Evolutionary conservation across 1,284 basidiomycete species (phyloP).

Genomic region (Psilocybe mexicana): DNA sequence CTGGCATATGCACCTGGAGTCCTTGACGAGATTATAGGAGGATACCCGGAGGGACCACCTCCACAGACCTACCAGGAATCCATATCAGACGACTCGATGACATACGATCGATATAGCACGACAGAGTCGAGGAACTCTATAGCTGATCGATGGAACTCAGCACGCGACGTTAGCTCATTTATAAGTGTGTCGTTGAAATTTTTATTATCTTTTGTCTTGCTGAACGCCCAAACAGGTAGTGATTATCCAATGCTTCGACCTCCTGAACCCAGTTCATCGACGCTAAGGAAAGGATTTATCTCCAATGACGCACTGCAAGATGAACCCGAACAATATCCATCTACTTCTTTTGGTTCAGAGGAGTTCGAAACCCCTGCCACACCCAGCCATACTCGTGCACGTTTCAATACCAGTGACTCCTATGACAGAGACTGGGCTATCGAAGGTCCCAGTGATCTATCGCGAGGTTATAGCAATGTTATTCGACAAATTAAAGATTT

Average conservation of each 20-base stretch:
- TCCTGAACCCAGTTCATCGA: constrained; percentile 13
- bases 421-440: constrained; percentile 16
- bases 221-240: constrained; percentile 7
- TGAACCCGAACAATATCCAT: background rate
- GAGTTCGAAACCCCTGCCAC: background rate
- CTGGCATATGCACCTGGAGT: constrained; percentile 13
- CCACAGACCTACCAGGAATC: constrained; percentile 17
- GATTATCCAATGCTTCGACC: constrained; percentile 20
- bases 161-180: constrained; percentile 17
- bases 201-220: background rate
- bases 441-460: constrained; percentile 27
- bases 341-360: background rate
- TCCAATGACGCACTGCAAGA: constrained; percentile 1
- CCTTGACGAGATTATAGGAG: constrained; percentile 1
- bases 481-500: constrained; percentile 28
- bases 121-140: constrained; percentile 13
- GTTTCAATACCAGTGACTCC: constrained; percentile 8
- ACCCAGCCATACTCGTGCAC: background rate
- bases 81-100: constrained; percentile 6
- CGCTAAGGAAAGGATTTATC: background rate
- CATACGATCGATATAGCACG: constrained; percentile 9
- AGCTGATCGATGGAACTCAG: constrained; percentile 9
- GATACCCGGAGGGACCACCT: constrained; percentile 12
- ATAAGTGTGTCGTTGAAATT: constrained; percentile 13
- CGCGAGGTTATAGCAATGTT: constrained; percentile 34